Conservation (phyloP, 331 rosid genomes). For the Pyracantha coccinea region DNA sequence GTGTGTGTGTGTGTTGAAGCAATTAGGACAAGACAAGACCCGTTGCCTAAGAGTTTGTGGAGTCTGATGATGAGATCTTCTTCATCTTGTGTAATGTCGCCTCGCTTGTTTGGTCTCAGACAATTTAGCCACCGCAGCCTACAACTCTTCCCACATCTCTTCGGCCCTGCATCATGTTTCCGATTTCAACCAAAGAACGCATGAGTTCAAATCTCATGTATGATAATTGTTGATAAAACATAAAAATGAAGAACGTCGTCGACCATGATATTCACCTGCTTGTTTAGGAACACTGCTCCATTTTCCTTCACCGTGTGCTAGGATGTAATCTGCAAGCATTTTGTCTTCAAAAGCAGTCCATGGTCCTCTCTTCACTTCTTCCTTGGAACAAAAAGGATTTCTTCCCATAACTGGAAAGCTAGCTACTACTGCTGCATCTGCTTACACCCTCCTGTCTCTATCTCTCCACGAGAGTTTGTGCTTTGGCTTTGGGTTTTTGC, state of each 20-base stretch:
- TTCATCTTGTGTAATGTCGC: constrained; percentile 31
- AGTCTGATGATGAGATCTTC: constrained; percentile 37
- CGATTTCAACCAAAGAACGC: not conserved
- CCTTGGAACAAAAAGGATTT: constrained; percentile 9
- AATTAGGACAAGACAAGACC: not conserved
- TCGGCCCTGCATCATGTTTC: constrained; percentile 12
- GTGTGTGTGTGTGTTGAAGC: not conserved
- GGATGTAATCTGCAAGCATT: constrained; percentile 11
- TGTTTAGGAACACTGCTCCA: constrained; percentile 18
- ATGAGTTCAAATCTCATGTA: not conserved
- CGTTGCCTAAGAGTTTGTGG: constrained; percentile 32
- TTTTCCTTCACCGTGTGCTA: constrained; percentile 15
- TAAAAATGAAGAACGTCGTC: not conserved
- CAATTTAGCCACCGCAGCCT: constrained; percentile 38
- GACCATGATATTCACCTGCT: constrained; percentile 3
- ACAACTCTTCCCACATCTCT: constrained; percentile 38
- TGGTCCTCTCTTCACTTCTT: constrained; percentile 19
- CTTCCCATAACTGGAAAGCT: constrained; percentile 9
- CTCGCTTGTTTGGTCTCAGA: constrained; percentile 25
- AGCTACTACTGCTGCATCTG: not conserved
- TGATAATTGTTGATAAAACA: not conserved
- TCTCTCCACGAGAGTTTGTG: not conserved
- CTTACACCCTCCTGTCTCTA: not conserved
- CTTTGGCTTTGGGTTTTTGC: not conserved
- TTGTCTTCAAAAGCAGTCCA: constrained; percentile 28